A percentile compares a stretch with the other conserved stretches of the same genome.
These are phyloP conservation scores for Coniochaeta sp. DNA, from an alignment of 2,329 filamentous ascomycete genomes.

Conservation along the genomic window DNA sequence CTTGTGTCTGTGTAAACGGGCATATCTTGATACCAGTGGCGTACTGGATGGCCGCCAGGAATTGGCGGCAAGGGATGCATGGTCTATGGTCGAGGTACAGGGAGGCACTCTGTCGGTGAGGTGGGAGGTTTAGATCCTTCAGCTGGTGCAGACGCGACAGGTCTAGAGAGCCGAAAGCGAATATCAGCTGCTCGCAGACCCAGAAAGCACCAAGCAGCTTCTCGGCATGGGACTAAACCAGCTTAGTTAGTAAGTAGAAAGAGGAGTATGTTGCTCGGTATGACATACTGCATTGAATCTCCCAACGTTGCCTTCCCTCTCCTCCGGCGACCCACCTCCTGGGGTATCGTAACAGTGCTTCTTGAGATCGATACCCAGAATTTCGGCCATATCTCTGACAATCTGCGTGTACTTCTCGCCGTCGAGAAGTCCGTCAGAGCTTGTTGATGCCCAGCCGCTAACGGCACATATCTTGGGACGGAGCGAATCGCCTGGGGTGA, in stretches of 20 bases:
- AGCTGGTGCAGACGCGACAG: conserved; percentile 6
- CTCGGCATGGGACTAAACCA: conserved; percentile 7
- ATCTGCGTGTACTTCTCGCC: conserved; percentile 8
- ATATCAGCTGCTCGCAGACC: conserved; percentile 7
- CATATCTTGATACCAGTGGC: background rate
- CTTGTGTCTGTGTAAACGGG: background rate
- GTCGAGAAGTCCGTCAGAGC: conserved; percentile 3
- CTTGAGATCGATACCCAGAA: conserved; percentile 6
- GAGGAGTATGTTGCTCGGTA: too few relatives aligned
- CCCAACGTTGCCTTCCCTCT: background rate
- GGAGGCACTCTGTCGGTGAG: background rate
- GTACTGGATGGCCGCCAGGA: background rate
- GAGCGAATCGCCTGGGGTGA: background rate
- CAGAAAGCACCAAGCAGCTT: conserved; percentile 11
- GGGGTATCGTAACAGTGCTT: background rate
- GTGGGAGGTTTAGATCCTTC: background rate
- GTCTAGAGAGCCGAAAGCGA: conserved; percentile 5
- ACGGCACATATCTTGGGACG: conserved; percentile 7
- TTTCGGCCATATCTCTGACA: conserved; percentile 1
- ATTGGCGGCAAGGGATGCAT: conserved; percentile 4
- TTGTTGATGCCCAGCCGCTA: conserved; percentile 9
- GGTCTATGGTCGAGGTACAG: conserved; percentile 10
- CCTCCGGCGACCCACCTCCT: background rate
- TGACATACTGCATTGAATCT: background rate
- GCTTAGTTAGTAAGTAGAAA: background rate